Evolutionary conservation across 192 early-diverging fungal species (phyloP).

Genomic region (Coemansia umbellata): DNA sequence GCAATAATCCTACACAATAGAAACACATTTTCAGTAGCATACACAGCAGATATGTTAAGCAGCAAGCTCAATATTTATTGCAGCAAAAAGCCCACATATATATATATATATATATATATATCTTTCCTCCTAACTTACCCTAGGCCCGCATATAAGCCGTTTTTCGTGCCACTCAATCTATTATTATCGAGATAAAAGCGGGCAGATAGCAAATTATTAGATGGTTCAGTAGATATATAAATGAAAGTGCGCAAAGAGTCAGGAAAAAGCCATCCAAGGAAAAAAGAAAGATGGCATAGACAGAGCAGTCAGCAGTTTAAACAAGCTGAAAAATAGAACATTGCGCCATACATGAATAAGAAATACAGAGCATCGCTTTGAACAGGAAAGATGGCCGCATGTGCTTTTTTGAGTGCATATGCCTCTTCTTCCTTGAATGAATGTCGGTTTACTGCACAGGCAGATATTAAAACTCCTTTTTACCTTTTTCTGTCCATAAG

Average conservation of each 20-base stretch:
- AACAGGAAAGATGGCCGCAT: too few species aligned
- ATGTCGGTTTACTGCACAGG: too few species aligned
- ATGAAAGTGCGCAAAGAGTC: not conserved
- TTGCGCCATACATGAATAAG: not conserved
- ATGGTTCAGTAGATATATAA: not conserved
- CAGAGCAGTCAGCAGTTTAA: not conserved
- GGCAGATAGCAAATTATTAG: not conserved
- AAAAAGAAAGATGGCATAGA: not conserved
- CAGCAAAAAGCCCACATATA: not conserved
- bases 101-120: not conserved
- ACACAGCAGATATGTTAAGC: not conserved
- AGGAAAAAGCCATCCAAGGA: not conserved
- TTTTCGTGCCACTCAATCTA: constrained; percentile 11
- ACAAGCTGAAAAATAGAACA: not conserved
- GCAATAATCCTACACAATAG: constrained; percentile 1
- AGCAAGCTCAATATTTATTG: not conserved
- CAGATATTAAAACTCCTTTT: not conserved
- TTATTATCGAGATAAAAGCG: not conserved
- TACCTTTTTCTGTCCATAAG: constrained; percentile 8
- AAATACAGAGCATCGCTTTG: too few species aligned
- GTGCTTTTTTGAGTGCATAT: too few species aligned
- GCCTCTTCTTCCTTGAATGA: not conserved
- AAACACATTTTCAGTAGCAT: not conserved
- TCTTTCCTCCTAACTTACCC: constrained; percentile 1
- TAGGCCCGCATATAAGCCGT: constrained; percentile 8